phyloP scores from a whole-genome alignment of 768 basidiomycete genomes.

The Macrocybe gigantea region DNA sequence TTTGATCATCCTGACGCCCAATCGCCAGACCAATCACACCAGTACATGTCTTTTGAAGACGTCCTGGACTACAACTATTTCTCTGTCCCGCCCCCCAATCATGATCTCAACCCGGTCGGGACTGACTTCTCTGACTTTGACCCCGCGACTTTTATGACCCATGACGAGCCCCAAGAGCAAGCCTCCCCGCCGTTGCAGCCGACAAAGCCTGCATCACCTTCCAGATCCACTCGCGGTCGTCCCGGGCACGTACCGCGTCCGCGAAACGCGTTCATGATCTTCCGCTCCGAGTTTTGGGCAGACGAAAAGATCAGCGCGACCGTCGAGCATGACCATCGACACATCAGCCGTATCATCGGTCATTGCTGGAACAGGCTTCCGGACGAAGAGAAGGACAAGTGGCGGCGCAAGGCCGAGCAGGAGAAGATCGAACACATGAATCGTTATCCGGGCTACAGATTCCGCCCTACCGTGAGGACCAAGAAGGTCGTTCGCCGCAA shows the following conservation, averaged over 20 bases:
- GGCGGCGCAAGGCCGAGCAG: constrained; percentile 41
- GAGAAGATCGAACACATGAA: constrained; percentile 45
- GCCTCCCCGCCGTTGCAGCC: constrained; percentile 6
- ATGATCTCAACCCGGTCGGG: no score
- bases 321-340: constrained; percentile 52
- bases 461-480: constrained; percentile 37
- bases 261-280: constrained; percentile 80
- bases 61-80: no score
- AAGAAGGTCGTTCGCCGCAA: constrained; percentile 43
- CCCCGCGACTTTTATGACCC: not conserved
- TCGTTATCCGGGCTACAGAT: constrained; percentile 51
- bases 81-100: no score
- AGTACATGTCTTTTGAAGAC: no score
- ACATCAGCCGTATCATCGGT: constrained; percentile 52
- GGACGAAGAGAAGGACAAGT: constrained; percentile 43
- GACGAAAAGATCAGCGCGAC: constrained; percentile 39
- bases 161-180: constrained; percentile 1
- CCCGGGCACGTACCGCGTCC: constrained; percentile 61
- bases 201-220: not conserved
- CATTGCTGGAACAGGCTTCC: constrained; percentile 50
- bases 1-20: no score
- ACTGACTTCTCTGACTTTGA: no score
- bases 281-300: constrained; percentile 54
- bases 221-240: constrained; percentile 9
- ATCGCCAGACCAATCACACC: no score